Evolutionary conservation across 139 green algal genomes (phyloP).

Genomic region (Chlamydomonas schloesseri): DNA sequence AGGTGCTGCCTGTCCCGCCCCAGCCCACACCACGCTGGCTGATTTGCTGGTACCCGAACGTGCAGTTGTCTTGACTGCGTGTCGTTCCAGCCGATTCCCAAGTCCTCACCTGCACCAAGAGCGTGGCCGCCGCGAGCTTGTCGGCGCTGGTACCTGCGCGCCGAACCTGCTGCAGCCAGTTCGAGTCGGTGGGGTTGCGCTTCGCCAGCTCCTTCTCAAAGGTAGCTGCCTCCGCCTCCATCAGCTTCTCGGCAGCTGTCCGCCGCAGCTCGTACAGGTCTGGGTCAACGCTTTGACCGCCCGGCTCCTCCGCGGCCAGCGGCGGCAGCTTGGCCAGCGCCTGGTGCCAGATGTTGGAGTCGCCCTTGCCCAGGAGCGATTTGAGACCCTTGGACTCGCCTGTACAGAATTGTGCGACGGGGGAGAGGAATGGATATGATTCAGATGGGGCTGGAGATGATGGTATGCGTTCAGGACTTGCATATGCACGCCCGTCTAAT

Average conservation of each 20-base stretch:
- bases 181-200: conserved; percentile 67
- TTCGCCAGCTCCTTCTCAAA: conserved; percentile 72
- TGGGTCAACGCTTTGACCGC: conserved; percentile 17
- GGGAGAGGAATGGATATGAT: neutral
- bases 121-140: conserved; percentile 88
- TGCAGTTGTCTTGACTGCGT: too few relatives aligned
- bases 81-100: too few relatives aligned
- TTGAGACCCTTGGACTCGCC: conserved; percentile 54
- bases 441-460: neutral
- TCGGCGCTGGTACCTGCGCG: conserved; percentile 79
- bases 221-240: conserved; percentile 66
- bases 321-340: conserved; percentile 59
- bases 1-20: too few relatives aligned
- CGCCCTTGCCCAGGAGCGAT: conserved; percentile 69
- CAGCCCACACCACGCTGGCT: too few relatives aligned
- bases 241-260: conserved; percentile 50
- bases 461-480: too few relatives aligned
- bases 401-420: neutral
- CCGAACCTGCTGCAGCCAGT: conserved; percentile 86
- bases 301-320: neutral
- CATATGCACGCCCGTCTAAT: too few relatives aligned
- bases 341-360: conserved; percentile 77
- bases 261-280: conserved; percentile 37
- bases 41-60: too few relatives aligned
- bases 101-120: conserved; percentile 84